phyloP scores from a whole-genome alignment of 2,329 filamentous ascomycete genomes.

The Mariannaea elegans region DNA sequence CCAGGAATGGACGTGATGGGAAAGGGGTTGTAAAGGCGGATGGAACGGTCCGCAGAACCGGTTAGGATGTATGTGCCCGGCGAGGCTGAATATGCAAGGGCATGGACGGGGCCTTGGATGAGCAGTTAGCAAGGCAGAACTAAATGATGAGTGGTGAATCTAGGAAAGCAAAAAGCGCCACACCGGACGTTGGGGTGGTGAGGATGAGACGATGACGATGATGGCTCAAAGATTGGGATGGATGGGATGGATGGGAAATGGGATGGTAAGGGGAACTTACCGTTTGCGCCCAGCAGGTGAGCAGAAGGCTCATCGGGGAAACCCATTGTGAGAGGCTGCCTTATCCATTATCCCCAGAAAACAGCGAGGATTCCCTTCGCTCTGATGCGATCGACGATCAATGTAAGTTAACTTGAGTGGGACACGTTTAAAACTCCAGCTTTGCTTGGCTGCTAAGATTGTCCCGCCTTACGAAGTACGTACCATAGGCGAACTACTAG shows the following conservation, averaged over 20 bases:
- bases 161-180: too few species aligned
- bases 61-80: slow-evolving; percentile 83
- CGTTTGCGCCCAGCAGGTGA: slow-evolving; percentile 67
- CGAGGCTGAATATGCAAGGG: slow-evolving; percentile 75
- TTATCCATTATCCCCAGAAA: slow-evolving; percentile 33
- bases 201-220: not conserved
- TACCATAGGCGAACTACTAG: too few species aligned
- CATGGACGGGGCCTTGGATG: slow-evolving; percentile 72
- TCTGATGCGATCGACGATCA: not conserved
- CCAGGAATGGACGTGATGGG: slow-evolving; percentile 54
- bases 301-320: slow-evolving; percentile 61
- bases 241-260: not conserved
- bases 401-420: too few species aligned
- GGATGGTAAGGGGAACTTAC: slow-evolving; percentile 52
- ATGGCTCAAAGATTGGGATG: not conserved
- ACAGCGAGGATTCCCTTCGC: not conserved
- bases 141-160: slow-evolving; percentile 3
- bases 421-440: too few species aligned
- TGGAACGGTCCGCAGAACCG: slow-evolving; percentile 83
- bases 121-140: slow-evolving; percentile 13
- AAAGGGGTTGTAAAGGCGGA: slow-evolving; percentile 86
- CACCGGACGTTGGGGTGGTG: too few species aligned
- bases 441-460: too few species aligned
- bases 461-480: too few species aligned
- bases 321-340: slow-evolving; percentile 46